Evolutionary conservation across 257 asterid genomes (phyloP).

Genomic region (Marsdenia floribunda): DNA sequence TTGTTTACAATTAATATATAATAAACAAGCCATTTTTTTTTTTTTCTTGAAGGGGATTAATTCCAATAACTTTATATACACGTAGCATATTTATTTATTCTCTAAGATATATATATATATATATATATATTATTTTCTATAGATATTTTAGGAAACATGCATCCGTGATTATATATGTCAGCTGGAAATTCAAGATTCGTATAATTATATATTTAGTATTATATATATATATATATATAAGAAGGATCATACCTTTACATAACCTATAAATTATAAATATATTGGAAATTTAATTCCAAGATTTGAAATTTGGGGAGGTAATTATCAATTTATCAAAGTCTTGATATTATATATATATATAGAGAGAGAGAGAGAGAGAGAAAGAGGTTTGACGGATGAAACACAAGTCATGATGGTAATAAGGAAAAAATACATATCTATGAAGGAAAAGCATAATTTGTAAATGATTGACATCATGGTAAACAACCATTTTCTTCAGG

Average conservation of each 20-base stretch:
- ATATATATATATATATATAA: too few species aligned
- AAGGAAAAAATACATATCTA: slow-evolving; percentile 8
- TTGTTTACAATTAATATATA: too few species aligned
- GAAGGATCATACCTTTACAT: too few species aligned
- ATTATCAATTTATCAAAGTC: neutral
- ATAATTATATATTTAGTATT: neutral
- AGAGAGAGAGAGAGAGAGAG: too few species aligned
- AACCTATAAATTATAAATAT: too few species aligned
- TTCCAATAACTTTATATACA: neutral
- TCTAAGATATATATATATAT: neutral
- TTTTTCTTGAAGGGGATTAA: neutral
- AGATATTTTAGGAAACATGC: neutral
- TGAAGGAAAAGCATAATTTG: slow-evolving; percentile 8
- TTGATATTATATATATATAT: neutral
- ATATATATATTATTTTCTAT: too few species aligned
- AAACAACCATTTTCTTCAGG: neutral
- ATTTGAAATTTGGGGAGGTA: neutral
- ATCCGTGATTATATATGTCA: neutral
- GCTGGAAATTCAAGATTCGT: neutral
- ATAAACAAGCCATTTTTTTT: too few species aligned
- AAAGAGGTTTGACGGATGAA: neutral
- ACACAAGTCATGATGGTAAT: slow-evolving; percentile 18
- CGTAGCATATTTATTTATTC: neutral
- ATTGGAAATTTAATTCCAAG: too few species aligned
- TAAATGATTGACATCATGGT: slow-evolving; percentile 18